These are phyloP conservation scores for Primulina tabacum DNA, from an alignment of 257 asterid species.

Conservation along the genomic window DNA sequence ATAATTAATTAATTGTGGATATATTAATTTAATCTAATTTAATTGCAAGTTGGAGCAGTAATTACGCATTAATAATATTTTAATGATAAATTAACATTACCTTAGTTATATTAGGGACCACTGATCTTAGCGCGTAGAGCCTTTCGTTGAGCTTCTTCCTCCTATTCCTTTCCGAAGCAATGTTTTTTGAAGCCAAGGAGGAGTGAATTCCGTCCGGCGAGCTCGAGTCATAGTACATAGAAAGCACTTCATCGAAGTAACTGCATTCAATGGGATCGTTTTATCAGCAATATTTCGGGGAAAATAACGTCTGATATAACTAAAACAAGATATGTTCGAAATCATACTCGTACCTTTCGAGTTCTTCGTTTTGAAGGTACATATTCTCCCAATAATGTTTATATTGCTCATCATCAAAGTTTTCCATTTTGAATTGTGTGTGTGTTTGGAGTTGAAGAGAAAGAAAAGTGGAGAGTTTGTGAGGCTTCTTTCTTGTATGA, in stretches of 20 bases:
- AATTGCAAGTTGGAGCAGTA: not conserved
- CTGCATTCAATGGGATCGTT: slow-evolving; percentile 17
- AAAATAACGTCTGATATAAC: too few species aligned
- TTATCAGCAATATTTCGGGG: too few species aligned
- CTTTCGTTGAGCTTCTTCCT: slow-evolving; percentile 70
- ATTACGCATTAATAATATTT: not conserved
- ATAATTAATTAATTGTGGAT: too few species aligned
- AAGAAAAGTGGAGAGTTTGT: not conserved
- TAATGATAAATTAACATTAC: slow-evolving; percentile 19
- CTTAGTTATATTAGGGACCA: slow-evolving; percentile 73
- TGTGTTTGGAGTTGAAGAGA: too few species aligned
- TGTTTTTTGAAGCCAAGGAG: slow-evolving; percentile 55
- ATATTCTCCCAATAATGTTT: not conserved
- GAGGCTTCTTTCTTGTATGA: not conserved
- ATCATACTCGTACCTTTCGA: not conserved
- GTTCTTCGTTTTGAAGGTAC: not conserved
- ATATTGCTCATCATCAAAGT: not conserved
- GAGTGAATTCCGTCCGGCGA: slow-evolving; percentile 69
- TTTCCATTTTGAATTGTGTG: not conserved
- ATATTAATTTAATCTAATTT: too few species aligned
- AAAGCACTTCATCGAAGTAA: slow-evolving; percentile 42
- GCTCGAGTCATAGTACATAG: slow-evolving; percentile 62
- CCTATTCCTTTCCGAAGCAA: slow-evolving; percentile 62
- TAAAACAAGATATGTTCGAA: too few species aligned
- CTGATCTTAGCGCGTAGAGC: slow-evolving; percentile 65